Evolutionary conservation across 2,329 filamentous ascomycete species (phyloP).

Genomic region (Fusarium piperis): DNA sequence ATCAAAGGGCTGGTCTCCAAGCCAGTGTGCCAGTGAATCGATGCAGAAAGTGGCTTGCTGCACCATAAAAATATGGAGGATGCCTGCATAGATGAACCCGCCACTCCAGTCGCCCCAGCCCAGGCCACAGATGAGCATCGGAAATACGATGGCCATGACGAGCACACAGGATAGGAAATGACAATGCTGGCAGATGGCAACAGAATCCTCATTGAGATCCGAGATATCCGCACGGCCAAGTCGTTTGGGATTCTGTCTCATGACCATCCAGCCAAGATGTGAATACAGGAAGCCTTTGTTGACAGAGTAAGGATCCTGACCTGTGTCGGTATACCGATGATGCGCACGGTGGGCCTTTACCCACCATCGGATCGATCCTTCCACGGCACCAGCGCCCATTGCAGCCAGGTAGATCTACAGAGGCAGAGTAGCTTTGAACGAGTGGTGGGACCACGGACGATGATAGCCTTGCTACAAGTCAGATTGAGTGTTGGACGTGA

Average conservation of each 20-base stretch:
- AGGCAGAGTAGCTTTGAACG: constrained; percentile 80
- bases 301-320: constrained; percentile 91
- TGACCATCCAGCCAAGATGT: constrained; percentile 85
- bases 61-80: constrained; percentile 87
- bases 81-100: constrained; percentile 85
- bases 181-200: constrained; percentile 88
- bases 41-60: constrained; percentile 95
- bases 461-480: constrained; percentile 53
- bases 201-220: constrained; percentile 85
- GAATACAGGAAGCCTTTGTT: constrained; percentile 88
- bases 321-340: constrained; percentile 91
- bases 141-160: constrained; percentile 80
- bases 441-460: constrained; percentile 86
- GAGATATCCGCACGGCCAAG: constrained; percentile 89
- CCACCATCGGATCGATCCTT: constrained; percentile 92
- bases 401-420: constrained; percentile 85
- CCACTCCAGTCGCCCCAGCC: constrained; percentile 84
- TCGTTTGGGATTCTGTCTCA: constrained; percentile 92
- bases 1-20: constrained; percentile 70
- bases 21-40: constrained; percentile 82
- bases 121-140: constrained; percentile 78
- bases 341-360: constrained; percentile 86
- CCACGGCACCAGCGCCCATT: constrained; percentile 82
- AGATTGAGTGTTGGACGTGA: background rate
- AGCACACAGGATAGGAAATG: constrained; percentile 85